Conservation (phyloP, 805 yeast species). For the Wickerhamomyces silvicola region DNA sequence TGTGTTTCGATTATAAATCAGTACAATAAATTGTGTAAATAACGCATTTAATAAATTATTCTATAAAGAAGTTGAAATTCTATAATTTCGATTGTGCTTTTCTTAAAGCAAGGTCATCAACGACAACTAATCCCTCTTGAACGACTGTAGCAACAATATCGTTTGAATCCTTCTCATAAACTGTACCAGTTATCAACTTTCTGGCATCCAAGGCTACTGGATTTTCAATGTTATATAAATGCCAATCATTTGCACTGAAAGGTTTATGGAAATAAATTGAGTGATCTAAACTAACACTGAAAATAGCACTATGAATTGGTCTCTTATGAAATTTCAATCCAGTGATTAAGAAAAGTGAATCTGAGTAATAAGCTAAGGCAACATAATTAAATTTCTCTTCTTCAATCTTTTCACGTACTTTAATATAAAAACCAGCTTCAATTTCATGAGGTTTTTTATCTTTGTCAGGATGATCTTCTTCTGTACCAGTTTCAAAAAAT, state of each 20-base stretch:
- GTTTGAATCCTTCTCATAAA: conserved; percentile 41
- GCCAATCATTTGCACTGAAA: conserved; percentile 44
- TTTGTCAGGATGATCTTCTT: conserved; percentile 12
- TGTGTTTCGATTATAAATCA: no score
- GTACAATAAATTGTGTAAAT: no score
- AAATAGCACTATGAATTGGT: conserved; percentile 38
- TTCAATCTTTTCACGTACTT: conserved; percentile 10
- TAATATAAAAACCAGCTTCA: conserved; percentile 11
- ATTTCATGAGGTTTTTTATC: conserved; percentile 15
- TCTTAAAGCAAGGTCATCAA: no score
- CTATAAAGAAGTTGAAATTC: no score
- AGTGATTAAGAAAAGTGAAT: conserved; percentile 46
- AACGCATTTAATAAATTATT: no score
- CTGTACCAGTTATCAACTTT: conserved; percentile 51
- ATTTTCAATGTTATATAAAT: conserved; percentile 41
- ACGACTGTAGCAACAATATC: conserved; percentile 51
- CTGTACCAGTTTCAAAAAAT: conserved; percentile 22
- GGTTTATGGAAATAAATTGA: conserved; percentile 56
- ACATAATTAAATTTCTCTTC: conserved; percentile 39
- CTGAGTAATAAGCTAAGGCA: conserved; percentile 54
- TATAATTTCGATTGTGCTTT: no score
- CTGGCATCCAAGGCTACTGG: conserved; percentile 46
- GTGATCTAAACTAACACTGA: conserved; percentile 62
- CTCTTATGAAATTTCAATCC: conserved; percentile 45
- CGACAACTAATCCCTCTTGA: conserved; percentile 55